Evolutionary conservation across 2,329 filamentous ascomycete species (phyloP), one percentile per base, ranked within the genome.

Genomic region (Colletotrichum nymphaeae): DNA sequence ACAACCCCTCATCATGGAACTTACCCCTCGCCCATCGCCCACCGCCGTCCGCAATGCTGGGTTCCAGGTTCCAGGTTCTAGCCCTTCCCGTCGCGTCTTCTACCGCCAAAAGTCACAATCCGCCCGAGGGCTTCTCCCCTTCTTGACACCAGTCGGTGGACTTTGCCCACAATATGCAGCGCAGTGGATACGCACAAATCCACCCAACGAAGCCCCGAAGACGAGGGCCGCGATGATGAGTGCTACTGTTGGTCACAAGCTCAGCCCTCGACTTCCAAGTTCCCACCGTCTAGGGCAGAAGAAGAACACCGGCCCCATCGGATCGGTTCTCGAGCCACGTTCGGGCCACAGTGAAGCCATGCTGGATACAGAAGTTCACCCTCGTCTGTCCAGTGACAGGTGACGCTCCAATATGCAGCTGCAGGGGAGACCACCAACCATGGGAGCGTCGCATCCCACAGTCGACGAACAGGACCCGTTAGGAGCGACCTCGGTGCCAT

Each of bases 291-390:
- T 28, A 56, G 22, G 53, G 53, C 11, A 66, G 67, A 24, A 65
- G 49, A 19, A 26, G 60, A 49, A 60, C 58, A 32, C 63, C 56
- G 71, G 67, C 60, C 67, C 71, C 62, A 37, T 64, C 67, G 67
- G 67, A 71, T 66, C 67, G 67, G 71, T 65, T 73, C 62, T 66
- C 46, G 49, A 71, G 46, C 71, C 62, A 71, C 46, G 67, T 60
- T 73, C 66, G 56, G 53, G 46, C 26, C 59, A 60, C 63, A 22
- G 19, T 67, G 65, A 72, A 69, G 69, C 70, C 70, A 73, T 70
- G 32, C 71, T 72, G 55, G 62, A 73, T 57, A 32, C 56, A 67
- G 67, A 62, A 57, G 62, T 52, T 42, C 35, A 49, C 58, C 37
- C n/a, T 35, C n/a, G 35, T 28, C 57, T 59, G 71, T 70, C 67